A percentile compares a stretch with the other conserved stretches of the same genome.
Evolutionary conservation across 129 eudicot genomes (phyloP).

Genomic region (Glebionis coronaria): DNA sequence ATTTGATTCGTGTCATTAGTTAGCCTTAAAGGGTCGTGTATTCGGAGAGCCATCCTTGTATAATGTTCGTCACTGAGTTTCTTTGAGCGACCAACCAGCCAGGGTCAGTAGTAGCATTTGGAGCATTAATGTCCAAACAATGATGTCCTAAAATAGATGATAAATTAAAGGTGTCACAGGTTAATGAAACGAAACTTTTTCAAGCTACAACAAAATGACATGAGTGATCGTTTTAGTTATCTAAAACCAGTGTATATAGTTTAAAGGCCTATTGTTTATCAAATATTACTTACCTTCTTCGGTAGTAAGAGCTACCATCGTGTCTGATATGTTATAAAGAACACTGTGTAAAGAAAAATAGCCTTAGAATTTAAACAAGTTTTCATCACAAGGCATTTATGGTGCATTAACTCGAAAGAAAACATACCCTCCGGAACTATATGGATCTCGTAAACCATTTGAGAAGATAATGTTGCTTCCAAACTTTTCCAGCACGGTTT

Average conservation of each 20-base stretch:
- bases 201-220: neutral
- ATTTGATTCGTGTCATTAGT: too few species aligned
- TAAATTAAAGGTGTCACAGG: neutral
- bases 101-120: constrained; percentile 16
- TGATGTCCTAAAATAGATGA: constrained; percentile 18
- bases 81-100: constrained; percentile 29
- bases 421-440: constrained; percentile 43
- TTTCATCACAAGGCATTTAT: too few species aligned
- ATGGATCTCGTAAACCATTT: constrained; percentile 40
- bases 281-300: constrained; percentile 14
- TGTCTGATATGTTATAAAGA: constrained; percentile 34
- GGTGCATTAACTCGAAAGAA: neutral
- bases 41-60: constrained; percentile 29
- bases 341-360: neutral
- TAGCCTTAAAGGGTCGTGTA: neutral
- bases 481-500: constrained; percentile 35
- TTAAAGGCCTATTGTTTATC: neutral
- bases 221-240: too few species aligned
- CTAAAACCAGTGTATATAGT: too few species aligned
- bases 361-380: neutral
- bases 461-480: constrained; percentile 47
- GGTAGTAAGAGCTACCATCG: constrained; percentile 22
- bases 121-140: constrained; percentile 16
- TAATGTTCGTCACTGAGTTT: constrained; percentile 6
- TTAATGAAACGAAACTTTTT: neutral